Percentiles rank a stretch among this genome's conserved stretches.
Conservation (phyloP, 2,329 filamentous ascomycete genomes). For the Colletotrichum endophyticum region DNA sequence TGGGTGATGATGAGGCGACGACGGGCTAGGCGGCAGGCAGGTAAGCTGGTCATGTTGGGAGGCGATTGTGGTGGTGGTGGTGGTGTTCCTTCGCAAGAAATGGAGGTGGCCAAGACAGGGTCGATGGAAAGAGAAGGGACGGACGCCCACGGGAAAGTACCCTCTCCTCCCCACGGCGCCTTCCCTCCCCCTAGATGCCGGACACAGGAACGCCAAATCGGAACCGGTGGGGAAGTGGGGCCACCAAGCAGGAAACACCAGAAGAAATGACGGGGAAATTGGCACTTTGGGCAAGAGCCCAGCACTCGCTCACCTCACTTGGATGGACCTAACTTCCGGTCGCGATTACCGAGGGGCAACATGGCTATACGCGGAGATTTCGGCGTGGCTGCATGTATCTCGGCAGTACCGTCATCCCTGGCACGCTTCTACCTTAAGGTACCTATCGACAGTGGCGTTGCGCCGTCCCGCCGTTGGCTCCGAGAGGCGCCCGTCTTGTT, state of each 20-base stretch:
- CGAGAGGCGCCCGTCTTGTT: background rate
- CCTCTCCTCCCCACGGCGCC: background rate
- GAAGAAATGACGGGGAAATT: background rate
- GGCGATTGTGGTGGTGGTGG: background rate
- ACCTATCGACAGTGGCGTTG: background rate
- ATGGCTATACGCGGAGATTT: background rate
- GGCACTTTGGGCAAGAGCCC: background rate
- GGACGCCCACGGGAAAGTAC: background rate
- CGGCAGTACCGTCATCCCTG: background rate
- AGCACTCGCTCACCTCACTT: background rate
- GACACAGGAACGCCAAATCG: background rate
- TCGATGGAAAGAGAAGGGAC: background rate
- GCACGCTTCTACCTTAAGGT: no score
- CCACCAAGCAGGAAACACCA: background rate
- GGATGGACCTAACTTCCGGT: background rate
- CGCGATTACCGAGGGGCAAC: background rate
- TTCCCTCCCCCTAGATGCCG: background rate
- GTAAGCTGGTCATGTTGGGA: background rate
- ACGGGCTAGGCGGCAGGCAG: background rate
- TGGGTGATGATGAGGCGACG: background rate
- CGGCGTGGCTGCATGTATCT: constrained; percentile 10
- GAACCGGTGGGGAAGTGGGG: constrained; percentile 18
- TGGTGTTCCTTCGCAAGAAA: background rate
- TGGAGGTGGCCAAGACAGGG: background rate
- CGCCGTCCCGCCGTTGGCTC: constrained; percentile 7